A percentile compares a stretch with the other conserved stretches of the same genome.
These are phyloP conservation scores for Pseudotsuga menziesii DNA, from an alignment of 75 land plant genomes.

Conservation along the genomic window DNA sequence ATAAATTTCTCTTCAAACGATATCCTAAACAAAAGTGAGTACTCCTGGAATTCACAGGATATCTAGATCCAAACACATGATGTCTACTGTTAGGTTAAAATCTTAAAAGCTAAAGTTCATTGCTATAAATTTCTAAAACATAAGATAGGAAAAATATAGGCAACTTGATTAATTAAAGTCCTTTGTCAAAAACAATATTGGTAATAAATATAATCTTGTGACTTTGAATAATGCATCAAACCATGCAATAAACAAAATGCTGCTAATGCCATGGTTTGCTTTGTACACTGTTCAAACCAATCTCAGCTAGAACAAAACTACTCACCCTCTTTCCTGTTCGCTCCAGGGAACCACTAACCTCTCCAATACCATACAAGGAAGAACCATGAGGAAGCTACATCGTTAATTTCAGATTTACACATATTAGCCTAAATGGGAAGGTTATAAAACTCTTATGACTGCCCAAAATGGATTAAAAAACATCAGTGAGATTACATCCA, in stretches of 20 bases:
- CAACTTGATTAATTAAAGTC: background rate
- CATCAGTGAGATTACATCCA: too few relatives aligned
- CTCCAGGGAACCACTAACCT: slow-evolving; percentile 86
- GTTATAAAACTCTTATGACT: background rate
- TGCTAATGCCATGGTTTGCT: background rate
- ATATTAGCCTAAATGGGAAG: too few relatives aligned
- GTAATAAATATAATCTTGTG: too few relatives aligned
- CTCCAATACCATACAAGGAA: slow-evolving; percentile 92
- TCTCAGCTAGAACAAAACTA: background rate
- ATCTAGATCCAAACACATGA: too few relatives aligned
- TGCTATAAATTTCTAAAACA: background rate
- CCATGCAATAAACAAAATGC: background rate
- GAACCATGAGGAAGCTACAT: slow-evolving; percentile 74
- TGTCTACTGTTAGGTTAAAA: too few relatives aligned
- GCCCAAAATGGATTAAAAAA: background rate
- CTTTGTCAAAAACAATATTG: background rate
- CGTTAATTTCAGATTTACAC: background rate
- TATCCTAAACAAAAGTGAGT: too few relatives aligned
- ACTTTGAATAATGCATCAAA: background rate
- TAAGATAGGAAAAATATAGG: background rate
- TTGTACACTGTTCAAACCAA: background rate
- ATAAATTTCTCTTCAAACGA: too few relatives aligned
- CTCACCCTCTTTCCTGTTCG: slow-evolving; percentile 87
- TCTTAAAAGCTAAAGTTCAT: too few relatives aligned
- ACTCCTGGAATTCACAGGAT: too few relatives aligned